Evolutionary conservation across 1,139 yeast species (phyloP), one percentile per base, ranked within the genome.

Genomic region (Hyphopichia buzzinii): DNA sequence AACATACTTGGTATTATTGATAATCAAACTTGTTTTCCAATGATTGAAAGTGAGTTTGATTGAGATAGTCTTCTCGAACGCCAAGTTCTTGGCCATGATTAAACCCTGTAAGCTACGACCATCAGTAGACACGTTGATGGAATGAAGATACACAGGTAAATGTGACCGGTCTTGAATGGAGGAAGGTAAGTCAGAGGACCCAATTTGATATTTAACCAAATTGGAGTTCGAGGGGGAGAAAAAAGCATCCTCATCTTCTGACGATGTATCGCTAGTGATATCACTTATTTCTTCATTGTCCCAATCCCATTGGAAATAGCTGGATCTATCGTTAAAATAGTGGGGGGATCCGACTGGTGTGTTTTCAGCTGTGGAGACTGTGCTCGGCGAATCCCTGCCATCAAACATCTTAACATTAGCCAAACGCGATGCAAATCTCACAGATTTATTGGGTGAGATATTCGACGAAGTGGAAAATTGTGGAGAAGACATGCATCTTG

Each of bases 321-420:
- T 30, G 25, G 34, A 37, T n/a, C 37, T 38, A 36, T 48, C 42
- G 17, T 31, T 23, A 17, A 14, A 15, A 21, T 14, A 31, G 6
- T 36, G 54, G 2, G 72, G 72, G 3, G 72, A 64, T 29, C 58
- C 60, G 27, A 55, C 37, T 1, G 74, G 74, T 17, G 68, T 54
- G 41, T 52, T 56, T 22, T 59, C 59, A 17, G 49, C 44, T 11
- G 63, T 55, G 10, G 70, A 62, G 2, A 70, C 72, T 2, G 64
- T 50, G 13, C 61, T 50, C 1, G 75, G 75, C 31, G 67, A 57
- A 32, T 66, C 73, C n/a, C 50, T 50, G 3, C 72, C 74, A 42
- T 68, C 65, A 48, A 70, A 70, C 58, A 58, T 60, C 47, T 65
- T 67, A 43, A 69, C 56, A 34, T 66, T 64, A 27, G 62, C 61